Base-by-base conservation (phyloP, 345 rosid genomes). In the Sisymbrium altissimum region DNA sequence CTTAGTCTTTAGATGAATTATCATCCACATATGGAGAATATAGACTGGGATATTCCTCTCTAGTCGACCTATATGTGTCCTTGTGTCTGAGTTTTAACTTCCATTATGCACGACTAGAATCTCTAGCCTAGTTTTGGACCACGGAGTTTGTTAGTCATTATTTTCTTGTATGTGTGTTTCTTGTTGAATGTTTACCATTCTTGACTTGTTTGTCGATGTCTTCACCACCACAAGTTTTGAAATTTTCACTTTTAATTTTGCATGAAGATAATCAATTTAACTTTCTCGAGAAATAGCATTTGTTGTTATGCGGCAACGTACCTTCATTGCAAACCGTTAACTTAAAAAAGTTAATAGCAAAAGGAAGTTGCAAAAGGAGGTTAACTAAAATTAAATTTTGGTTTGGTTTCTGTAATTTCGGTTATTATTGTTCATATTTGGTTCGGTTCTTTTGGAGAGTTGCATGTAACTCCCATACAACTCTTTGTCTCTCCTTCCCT, bases 91-190 rank as follows among this genome's bases (percentile, higher is more conserved):
- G 38, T 53, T 52, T 36, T 30, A 68, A 30, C 64, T 55, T 68
- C 64, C 64, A 18, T 13, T 52, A 67, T 53, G 49, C 25, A 52
- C 49, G 40, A 27, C 14, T 57, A 11, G 43, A 56, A 21, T 43
- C 4, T 19, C 32, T 71, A 45, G 67, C 29, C 58, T 23, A 46
- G 74, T 59, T 46, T 35, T 0, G 49, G 71, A 38, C 49, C 39
- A 52, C 25, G 11, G 27, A 36, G 3, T 48, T 19, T 4, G 33
- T 14, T 32, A 18, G 23, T 46, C 58, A 45, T 35, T 35, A 27
- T 49, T 40, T n/a, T 50, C 61, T 71, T 50, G 52, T 33, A 27
- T 61, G 61, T 38, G 60, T 46, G 50, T 61, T 70, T 61, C 43
- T 71, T 57, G 66, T 32, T 69, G n/a, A n/a, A n/a, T 43, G 43